These are phyloP conservation scores for Coemansia sp. DNA, from an alignment of 192 early-diverging fungal genomes.

Conservation along the genomic window DNA sequence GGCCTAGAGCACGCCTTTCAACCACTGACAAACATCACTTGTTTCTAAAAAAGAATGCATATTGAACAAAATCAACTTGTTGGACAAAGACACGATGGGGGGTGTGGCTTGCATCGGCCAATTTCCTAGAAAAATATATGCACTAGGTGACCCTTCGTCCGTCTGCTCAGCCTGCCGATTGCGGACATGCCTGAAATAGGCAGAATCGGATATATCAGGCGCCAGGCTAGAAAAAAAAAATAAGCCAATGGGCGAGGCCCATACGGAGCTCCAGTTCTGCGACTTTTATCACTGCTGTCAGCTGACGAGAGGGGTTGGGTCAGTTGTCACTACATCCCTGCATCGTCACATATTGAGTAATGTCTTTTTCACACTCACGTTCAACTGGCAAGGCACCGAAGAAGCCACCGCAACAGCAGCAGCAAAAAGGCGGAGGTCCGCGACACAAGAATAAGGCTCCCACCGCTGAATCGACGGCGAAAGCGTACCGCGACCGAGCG, in stretches of 20 bases:
- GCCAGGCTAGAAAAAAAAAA: neutral
- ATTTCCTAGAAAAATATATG: slow-evolving; percentile 1
- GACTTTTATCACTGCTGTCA: neutral
- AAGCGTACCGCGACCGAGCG: slow-evolving; percentile 85
- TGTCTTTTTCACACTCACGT: neutral
- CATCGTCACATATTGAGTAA: neutral
- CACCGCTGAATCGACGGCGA: slow-evolving; percentile 3
- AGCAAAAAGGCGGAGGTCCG: slow-evolving; percentile 10
- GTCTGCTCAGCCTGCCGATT: slow-evolving; percentile 2
- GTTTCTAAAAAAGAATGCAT: neutral
- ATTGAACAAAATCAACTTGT: neutral
- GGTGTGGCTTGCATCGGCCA: slow-evolving; percentile 5
- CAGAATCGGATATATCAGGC: neutral
- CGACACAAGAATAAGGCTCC: slow-evolving; percentile 5
- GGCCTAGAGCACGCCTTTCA: neutral
- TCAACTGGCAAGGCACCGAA: neutral
- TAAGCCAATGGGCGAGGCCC: neutral
- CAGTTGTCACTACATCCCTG: neutral
- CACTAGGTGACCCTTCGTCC: neutral
- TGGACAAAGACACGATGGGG: neutral
- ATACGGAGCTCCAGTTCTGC: neutral
- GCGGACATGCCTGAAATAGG: neutral
- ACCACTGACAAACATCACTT: neutral
- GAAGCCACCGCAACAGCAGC: neutral
- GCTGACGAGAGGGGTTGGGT: neutral